phyloP scores from a whole-genome alignment of 2,329 filamentous ascomycete genomes.

The Hypoxylon rubiginosum region DNA sequence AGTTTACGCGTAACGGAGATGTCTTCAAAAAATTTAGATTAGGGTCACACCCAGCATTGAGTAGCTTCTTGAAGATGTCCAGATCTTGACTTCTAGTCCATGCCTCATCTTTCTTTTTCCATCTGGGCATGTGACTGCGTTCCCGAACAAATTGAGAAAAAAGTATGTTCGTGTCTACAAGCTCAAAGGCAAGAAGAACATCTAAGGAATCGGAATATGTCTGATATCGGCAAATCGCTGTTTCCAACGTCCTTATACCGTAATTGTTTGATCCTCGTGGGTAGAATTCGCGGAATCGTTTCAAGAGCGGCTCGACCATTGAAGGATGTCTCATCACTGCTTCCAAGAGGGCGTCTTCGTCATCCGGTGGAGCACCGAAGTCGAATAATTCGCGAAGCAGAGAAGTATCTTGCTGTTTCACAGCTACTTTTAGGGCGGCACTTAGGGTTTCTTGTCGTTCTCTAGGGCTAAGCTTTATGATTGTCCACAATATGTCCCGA shows the following conservation, averaged over 20 bases:
- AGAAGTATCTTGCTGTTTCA: not conserved
- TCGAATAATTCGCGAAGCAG: not conserved
- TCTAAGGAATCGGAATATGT: not conserved
- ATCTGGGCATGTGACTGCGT: too few relatives aligned
- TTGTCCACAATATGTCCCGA: not conserved
- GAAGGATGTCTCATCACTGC: not conserved
- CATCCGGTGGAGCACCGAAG: not conserved
- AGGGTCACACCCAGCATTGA: not conserved
- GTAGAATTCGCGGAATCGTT: not conserved
- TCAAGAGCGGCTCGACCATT: conserved; percentile 6
- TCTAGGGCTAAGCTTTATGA: not conserved
- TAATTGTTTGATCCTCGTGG: not conserved
- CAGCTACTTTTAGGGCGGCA: not conserved
- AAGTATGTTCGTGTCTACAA: too few relatives aligned
- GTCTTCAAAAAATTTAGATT: too few relatives aligned
- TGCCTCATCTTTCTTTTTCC: not conserved
- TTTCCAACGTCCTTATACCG: not conserved
- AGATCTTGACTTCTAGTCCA: not conserved
- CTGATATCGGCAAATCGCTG: not conserved
- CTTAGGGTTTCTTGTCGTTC: not conserved
- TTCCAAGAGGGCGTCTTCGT: not conserved
- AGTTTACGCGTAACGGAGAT: too few relatives aligned
- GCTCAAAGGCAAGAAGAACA: too few relatives aligned
- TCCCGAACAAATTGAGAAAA: too few relatives aligned
- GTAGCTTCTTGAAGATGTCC: not conserved